Evolutionary conservation across 441 rosid genomes (phyloP), one percentile per base, ranked within the genome.

Genomic region (Melastoma candidum): DNA sequence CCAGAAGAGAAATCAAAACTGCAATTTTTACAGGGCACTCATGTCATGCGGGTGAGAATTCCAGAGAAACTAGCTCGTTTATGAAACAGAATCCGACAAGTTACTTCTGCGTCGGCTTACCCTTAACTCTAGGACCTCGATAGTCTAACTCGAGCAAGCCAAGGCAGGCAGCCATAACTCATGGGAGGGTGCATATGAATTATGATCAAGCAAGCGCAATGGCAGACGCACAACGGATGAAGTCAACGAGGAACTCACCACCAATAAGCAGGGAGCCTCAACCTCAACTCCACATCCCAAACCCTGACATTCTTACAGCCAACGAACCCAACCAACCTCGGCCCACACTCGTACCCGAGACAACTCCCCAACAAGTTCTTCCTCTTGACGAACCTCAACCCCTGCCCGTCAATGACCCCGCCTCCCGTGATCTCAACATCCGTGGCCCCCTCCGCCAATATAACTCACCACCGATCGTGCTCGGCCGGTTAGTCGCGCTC

Each of bases 321-420:
- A 1, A 84, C 63, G 65, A 90, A 87, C 2, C 95, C 95, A 39
- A 87, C 80, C 39, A 87, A 66, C 39, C 90, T 69, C 0, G 95
- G 97, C 60, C 97, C 66, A 11, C 90, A 81, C 76, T 87, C 95
- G 53, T 87, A 92, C 6, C 92, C 97, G 14, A 59, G 58, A 59
- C 97, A 90, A 60, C 79, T 82, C 12, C 96, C 86, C 96, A 83
- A 84, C 68, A 87, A 84, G 66, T 87, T 87, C 76, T 90, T 84
- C 67, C 69, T 74, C 70, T 73, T 70, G 11, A 71, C 66, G 47
- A 81, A 79, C 54, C 70, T 68, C 64, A 72, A 29, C 53, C 87
- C 93, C 56, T 90, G 96, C 4, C 96, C 98, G 47, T 90, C 95
- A 49, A 83, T 76, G 27, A 53, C 74, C 22, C 98, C 93, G 5